phyloP scores from a whole-genome alignment of 345 rosid genomes.

The Euphorbia pulcherrima region DNA sequence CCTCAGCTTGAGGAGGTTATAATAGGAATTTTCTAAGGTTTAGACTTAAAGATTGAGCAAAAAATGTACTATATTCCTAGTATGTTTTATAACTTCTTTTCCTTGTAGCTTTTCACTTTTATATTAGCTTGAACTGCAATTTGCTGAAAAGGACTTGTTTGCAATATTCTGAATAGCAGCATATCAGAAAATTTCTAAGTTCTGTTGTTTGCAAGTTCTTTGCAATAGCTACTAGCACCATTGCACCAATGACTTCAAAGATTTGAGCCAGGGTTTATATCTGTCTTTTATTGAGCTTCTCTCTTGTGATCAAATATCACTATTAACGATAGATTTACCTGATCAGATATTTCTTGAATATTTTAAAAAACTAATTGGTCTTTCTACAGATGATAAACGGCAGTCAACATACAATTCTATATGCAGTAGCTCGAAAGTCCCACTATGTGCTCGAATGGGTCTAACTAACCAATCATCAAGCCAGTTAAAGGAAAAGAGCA shows the following conservation, averaged over 20 bases:
- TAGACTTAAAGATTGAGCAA: neutral
- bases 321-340: neutral
- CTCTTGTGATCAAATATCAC: neutral
- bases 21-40: neutral
- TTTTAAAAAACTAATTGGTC: slow-evolving; percentile 9
- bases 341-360: neutral
- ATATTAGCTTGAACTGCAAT: neutral
- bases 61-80: neutral
- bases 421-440: slow-evolving; percentile 59
- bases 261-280: neutral
- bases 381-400: slow-evolving; percentile 35
- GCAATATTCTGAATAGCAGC: neutral
- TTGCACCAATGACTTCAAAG: neutral
- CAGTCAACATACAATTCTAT: slow-evolving; percentile 42
- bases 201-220: neutral
- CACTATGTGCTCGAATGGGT: slow-evolving; percentile 45
- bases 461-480: slow-evolving; percentile 38
- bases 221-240: neutral
- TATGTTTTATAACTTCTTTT: neutral
- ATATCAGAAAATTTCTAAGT: neutral
- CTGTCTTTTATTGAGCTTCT: neutral
- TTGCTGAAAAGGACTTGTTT: neutral
- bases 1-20: neutral
- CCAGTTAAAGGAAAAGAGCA: slow-evolving; percentile 28
- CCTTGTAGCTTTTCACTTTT: neutral